Base-by-base conservation (phyloP, 2,329 filamentous ascomycete species). In the Harringtonia lauricola region DNA sequence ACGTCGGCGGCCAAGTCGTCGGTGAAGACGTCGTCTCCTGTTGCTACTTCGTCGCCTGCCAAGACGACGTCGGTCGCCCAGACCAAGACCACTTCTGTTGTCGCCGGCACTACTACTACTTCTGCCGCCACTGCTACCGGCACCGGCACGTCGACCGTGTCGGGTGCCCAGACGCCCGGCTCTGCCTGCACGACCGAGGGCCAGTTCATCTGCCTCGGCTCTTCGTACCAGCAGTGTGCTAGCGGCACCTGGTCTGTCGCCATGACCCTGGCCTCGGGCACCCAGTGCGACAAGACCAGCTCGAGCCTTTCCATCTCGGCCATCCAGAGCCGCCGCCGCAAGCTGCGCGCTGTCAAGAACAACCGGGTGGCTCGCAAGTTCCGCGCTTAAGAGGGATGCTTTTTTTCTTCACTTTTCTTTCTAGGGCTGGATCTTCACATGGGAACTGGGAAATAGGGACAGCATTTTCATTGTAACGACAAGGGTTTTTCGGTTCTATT, bases 181-280 rank as follows among this genome's bases (percentile, higher is more conserved):
- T 61, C 64, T 4, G 45, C 65, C 42, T 74, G 72, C 64, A 58
- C 55, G 37, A 44, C 58, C 15, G 71, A 74, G 49, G 72, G 72
- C 43, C 44, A 53, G 17, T 74, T 68, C 66, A 67, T 69, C 59
- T 75, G 72, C 56, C 56, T 72, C 41, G 59, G 70, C 45, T 54
- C 48, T n/a, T 58, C 61, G 17, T 75, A 70, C 64, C 70, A 74
- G 59, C 68, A 65, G 46, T 76, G 72, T 51, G 70, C 68, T 21
- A 65, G 59, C 42, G 71, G 71, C 21, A 38, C 54, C 21, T 75
- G 71, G 71, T 63, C 67, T 2, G 49, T 49, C 4, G 44, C 57
- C 40, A 60, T 66, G 54, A 42, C 56, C 6, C 59, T 75, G 55
- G 63, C 71, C 1, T 45, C 57, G 1, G 72, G 72, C 44, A 72